A percentile compares a stretch with the other conserved stretches of the same genome.
phyloP scores from a whole-genome alignment of 1,139 yeast species.

The Hansenula anomala region DNA sequence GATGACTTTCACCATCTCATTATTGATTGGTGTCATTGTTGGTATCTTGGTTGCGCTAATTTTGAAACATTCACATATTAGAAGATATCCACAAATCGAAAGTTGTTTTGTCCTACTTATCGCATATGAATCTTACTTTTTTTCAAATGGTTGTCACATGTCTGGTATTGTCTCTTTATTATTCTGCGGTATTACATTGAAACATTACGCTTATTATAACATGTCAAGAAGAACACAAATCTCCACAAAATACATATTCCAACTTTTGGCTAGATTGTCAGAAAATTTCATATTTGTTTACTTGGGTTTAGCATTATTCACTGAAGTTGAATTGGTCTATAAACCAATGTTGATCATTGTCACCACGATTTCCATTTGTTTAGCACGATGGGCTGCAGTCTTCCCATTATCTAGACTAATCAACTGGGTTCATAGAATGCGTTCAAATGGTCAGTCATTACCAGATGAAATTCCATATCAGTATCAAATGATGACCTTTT shows the following conservation, averaged over 20 bases:
- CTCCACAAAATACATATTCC: slow-evolving; percentile 92
- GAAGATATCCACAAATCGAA: slow-evolving; percentile 94
- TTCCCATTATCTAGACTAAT: slow-evolving; percentile 86
- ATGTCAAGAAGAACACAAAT: slow-evolving; percentile 98
- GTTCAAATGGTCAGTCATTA: slow-evolving; percentile 37
- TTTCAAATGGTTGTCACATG: slow-evolving; percentile 98
- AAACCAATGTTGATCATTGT: slow-evolving; percentile 90
- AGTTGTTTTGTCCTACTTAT: slow-evolving; percentile 85
- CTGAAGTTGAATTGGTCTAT: slow-evolving; percentile 92
- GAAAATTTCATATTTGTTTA: slow-evolving; percentile 97
- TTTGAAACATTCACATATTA: slow-evolving; percentile 85
- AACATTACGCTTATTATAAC: slow-evolving; percentile 94
- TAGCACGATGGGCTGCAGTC: slow-evolving; percentile 96
- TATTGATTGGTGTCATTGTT: slow-evolving; percentile 81
- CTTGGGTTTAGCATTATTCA: slow-evolving; percentile 87
- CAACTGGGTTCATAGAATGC: slow-evolving; percentile 70
- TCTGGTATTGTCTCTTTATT: slow-evolving; percentile 94
- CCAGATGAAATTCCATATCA: slow-evolving; percentile 92
- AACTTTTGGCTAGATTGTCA: slow-evolving; percentile 86
- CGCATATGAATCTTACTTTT: slow-evolving; percentile 95
- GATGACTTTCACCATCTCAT: slow-evolving; percentile 91
- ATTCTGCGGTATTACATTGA: slow-evolving; percentile 94
- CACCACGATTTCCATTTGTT: slow-evolving; percentile 85
- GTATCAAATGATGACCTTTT: slow-evolving; percentile 97
- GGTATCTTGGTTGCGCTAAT: slow-evolving; percentile 89